phyloP scores from a whole-genome alignment of 2,329 filamentous ascomycete species.

The Xylariales sp. region DNA sequence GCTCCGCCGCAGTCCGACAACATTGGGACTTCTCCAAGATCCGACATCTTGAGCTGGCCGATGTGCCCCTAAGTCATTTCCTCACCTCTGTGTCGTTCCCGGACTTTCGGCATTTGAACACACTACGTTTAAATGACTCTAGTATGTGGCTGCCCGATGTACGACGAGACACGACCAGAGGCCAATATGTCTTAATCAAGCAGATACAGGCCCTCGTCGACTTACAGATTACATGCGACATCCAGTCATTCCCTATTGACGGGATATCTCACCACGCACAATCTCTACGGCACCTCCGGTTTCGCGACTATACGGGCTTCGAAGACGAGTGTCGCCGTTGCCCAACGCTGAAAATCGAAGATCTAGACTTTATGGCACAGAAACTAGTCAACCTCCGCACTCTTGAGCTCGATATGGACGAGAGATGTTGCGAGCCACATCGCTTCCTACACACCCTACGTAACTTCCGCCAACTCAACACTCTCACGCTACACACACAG shows the following conservation, averaged over 20 bases:
- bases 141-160: conserved; percentile 55
- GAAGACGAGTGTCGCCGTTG: conserved; percentile 56
- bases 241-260: conserved; percentile 54
- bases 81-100: conserved; percentile 55
- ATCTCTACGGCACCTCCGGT: conserved; percentile 54
- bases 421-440: conserved; percentile 49
- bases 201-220: conserved; percentile 53
- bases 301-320: conserved; percentile 61
- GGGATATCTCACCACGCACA: conserved; percentile 54
- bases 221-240: conserved; percentile 58
- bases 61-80: conserved; percentile 59
- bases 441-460: conserved; percentile 55
- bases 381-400: conserved; percentile 51
- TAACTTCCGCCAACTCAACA: conserved; percentile 54
- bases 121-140: conserved; percentile 59
- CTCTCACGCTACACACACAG: conserved; percentile 59
- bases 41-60: conserved; percentile 55
- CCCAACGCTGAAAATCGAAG: conserved; percentile 54
- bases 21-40: conserved; percentile 63
- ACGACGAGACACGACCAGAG: conserved; percentile 54
- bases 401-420: conserved; percentile 62
- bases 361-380: conserved; percentile 51
- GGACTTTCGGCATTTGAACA: conserved; percentile 53
- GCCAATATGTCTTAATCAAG: conserved; percentile 55
- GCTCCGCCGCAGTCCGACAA: conserved; percentile 50